Conservation (phyloP, 352 stramenopile genomes). For the Lagenidium giganteum region DNA sequence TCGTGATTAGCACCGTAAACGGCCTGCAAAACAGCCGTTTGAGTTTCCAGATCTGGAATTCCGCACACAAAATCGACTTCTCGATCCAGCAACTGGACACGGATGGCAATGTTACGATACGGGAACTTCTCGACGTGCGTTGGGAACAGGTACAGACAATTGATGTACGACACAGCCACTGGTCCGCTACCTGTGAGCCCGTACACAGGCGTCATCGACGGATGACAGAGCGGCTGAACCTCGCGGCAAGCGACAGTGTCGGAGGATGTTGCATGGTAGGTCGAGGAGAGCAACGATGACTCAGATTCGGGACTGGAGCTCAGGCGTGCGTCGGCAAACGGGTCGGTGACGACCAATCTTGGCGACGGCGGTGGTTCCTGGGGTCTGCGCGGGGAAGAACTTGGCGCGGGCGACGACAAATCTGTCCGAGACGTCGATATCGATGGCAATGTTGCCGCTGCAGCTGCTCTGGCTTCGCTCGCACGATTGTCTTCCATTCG, state of each 20-base stretch:
- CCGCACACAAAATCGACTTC: slow-evolving; percentile 42
- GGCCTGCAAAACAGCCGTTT: slow-evolving; percentile 24
- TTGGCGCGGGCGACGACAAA: too few relatives aligned
- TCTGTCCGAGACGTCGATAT: too few relatives aligned
- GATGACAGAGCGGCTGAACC: slow-evolving; percentile 60
- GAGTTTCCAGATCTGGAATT: slow-evolving; percentile 23
- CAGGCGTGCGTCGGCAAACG: too few relatives aligned
- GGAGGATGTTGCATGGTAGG: too few relatives aligned
- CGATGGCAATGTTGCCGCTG: too few relatives aligned
- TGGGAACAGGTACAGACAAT: slow-evolving; percentile 63
- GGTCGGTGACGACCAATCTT: too few relatives aligned
- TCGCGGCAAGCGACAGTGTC: slow-evolving; percentile 31
- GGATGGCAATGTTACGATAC: slow-evolving; percentile 61
- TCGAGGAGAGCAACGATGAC: too few relatives aligned
- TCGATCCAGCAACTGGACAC: slow-evolving; percentile 50
- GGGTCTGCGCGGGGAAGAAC: too few relatives aligned
- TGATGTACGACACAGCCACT: slow-evolving; percentile 49
- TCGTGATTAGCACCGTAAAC: slow-evolving; percentile 32
- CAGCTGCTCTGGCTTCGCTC: too few relatives aligned
- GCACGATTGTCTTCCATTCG: slow-evolving; percentile 36
- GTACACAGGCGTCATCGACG: slow-evolving; percentile 21
- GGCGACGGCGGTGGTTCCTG: too few relatives aligned
- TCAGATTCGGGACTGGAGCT: too few relatives aligned
- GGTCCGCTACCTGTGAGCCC: slow-evolving; percentile 43
- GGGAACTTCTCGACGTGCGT: slow-evolving; percentile 59